Conservation (phyloP, 2,329 filamentous ascomycete species). For the Eutypella sp. region DNA sequence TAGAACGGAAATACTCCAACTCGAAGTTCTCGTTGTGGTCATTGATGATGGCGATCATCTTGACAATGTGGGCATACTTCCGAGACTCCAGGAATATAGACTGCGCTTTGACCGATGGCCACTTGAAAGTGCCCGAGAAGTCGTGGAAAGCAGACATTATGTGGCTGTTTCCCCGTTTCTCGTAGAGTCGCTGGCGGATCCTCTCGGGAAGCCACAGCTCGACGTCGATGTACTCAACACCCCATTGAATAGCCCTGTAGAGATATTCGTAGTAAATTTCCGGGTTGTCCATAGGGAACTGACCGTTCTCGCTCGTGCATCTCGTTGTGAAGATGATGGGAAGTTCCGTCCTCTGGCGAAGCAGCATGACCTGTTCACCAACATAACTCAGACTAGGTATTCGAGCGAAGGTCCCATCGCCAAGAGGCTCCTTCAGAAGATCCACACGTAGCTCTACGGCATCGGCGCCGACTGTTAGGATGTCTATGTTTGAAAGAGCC, state of each 20-base stretch:
- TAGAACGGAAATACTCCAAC: conserved; percentile 80
- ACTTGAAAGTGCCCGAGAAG: conserved; percentile 78
- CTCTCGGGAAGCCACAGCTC: conserved; percentile 80
- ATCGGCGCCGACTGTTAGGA: conserved; percentile 80
- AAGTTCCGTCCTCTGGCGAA: conserved; percentile 77
- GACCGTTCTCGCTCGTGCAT: conserved; percentile 76
- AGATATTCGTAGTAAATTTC: conserved; percentile 72
- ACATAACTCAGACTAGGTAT: conserved; percentile 80
- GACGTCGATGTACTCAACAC: conserved; percentile 84
- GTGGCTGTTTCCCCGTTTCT: conserved; percentile 69
- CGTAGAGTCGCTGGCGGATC: conserved; percentile 63
- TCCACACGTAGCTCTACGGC: conserved; percentile 83
- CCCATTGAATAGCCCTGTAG: conserved; percentile 82
- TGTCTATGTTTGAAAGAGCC: conserved; percentile 79
- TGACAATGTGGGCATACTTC: conserved; percentile 77
- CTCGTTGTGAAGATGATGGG: conserved; percentile 88
- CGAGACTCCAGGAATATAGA: conserved; percentile 66
- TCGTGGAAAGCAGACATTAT: conserved; percentile 93
- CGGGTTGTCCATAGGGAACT: conserved; percentile 78
- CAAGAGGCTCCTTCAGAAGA: conserved; percentile 66
- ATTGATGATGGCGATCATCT: conserved; percentile 83
- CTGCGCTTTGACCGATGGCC: conserved; percentile 70
- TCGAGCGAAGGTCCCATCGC: conserved; percentile 55
- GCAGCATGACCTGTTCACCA: conserved; percentile 77
- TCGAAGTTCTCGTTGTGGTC: conserved; percentile 85